phyloP scores from a whole-genome alignment of 2,329 filamentous ascomycete genomes.

The Rhynchosporium agropyri region DNA sequence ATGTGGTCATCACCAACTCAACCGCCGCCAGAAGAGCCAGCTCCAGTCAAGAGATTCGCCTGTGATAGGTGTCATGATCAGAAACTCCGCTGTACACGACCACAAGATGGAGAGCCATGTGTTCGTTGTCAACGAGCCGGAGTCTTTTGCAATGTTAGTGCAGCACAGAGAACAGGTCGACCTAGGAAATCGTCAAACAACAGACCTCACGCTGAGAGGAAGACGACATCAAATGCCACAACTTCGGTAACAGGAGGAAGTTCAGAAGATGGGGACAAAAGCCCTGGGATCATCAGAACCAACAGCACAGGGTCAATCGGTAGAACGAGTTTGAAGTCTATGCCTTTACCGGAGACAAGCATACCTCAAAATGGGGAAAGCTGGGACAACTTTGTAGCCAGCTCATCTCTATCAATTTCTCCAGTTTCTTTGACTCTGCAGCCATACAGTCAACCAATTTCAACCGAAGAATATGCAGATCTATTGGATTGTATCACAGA shows the following conservation, averaged over 20 bases:
- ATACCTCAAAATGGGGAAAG: constrained; percentile 5
- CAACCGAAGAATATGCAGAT: constrained; percentile 23
- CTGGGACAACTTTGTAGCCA: constrained; percentile 14
- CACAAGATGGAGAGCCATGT: constrained; percentile 23
- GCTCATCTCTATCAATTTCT: constrained; percentile 11
- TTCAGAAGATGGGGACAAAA: constrained; percentile 15
- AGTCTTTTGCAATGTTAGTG: constrained; percentile 22
- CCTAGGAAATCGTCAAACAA: constrained; percentile 23
- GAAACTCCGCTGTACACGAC: constrained; percentile 23
- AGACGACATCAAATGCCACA: constrained; percentile 10
- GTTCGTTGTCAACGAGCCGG: constrained; percentile 21
- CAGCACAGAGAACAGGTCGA: constrained; percentile 23
- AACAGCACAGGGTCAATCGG: constrained; percentile 15
- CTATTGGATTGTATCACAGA: constrained; percentile 24
- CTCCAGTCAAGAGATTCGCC: constrained; percentile 22
- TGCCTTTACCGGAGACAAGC: constrained; percentile 16
- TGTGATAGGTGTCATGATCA: constrained; percentile 26
- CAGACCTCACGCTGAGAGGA: constrained; percentile 12
- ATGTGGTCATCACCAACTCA: constrained; percentile 21
- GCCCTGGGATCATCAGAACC: background rate
- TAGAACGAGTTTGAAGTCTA: constrained; percentile 13
- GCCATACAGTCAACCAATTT: constrained; percentile 18
- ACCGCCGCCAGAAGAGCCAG: constrained; percentile 17
- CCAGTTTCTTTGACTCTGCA: constrained; percentile 16
- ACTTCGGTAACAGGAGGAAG: constrained; percentile 5